Base-by-base conservation (phyloP, 208 protist species). In the Endotrypanum monterogeii region DNA sequence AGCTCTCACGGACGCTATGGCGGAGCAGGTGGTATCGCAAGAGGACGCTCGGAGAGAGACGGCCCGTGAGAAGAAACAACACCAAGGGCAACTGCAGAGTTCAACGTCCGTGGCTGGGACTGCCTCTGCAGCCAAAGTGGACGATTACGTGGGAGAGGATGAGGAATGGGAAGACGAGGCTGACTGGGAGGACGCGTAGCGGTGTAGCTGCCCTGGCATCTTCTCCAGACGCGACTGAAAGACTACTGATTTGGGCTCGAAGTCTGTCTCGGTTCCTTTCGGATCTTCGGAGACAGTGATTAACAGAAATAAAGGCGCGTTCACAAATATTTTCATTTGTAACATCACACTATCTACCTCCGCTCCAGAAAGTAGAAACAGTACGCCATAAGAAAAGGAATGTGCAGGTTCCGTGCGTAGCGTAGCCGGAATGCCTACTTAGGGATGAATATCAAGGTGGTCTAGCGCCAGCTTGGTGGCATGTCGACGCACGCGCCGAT, bases 1-100 rank as follows among this genome's bases (percentile, higher is more conserved):
- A 39, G 77, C 76, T 44, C 78, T 92, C 32, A 89, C 82, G 5
- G 84, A 60, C 1, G 79, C 73, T 12, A 71, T 82, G 79, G 84
- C 73, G 11, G 82, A 88, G 61, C 63, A 73, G 54, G 84, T 77
- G 77, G 69, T 67, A 58, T 35, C 60, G 0, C 56, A 62, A 12
- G 79, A 75, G 60, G 60, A 78, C 11, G 63, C 70, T 14, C 74
- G 78, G 28, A 76, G 75, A 35, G 52, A 28, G 11, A 72, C 46
- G 23, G 71, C 54, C 9, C 70, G 69, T 44, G 14, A 61, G 71
- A 62, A 76, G 62, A 39, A 57, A 18, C 73, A 52, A 3, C 68
- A 81, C 48, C 51, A 51, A 20, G n/a, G 28, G 1, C 12, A 56
- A 48, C 48, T 30, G 30, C 4, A 30, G 14, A 65, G 37, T 41